phyloP scores from a whole-genome alignment of 352 stramenopile species.

The Globisporangium parvum region DNA sequence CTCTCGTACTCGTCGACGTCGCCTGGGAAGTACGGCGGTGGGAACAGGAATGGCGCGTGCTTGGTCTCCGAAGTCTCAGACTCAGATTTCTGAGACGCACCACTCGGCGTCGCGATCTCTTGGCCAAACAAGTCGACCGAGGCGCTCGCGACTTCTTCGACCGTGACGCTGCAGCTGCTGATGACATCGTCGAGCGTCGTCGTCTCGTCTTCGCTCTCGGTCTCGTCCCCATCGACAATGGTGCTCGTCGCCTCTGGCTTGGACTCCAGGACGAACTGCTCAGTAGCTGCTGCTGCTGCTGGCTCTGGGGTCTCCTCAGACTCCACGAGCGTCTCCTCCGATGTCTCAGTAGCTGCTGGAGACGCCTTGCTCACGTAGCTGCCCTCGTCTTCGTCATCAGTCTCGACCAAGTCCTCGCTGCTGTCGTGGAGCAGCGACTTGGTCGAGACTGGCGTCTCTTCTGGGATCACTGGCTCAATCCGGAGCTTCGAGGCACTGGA shows the following conservation, averaged over 20 bases:
- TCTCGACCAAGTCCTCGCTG: slow-evolving; percentile 1
- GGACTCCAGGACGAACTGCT: not conserved
- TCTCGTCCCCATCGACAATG: slow-evolving; percentile 10
- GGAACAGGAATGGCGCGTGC: slow-evolving; percentile 15
- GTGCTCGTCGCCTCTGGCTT: not conserved
- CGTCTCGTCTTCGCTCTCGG: slow-evolving; percentile 13
- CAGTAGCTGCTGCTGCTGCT: no score
- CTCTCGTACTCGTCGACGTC: slow-evolving; percentile 43
- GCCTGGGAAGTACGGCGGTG: slow-evolving; percentile 27
- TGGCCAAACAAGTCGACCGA: slow-evolving; percentile 10
- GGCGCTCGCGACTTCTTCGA: slow-evolving; percentile 1
- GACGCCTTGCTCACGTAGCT: not conserved
- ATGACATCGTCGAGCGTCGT: not conserved
- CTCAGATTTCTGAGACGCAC: not conserved
- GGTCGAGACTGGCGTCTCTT: slow-evolving; percentile 1
- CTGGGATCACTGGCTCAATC: slow-evolving; percentile 4
- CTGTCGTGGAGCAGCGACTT: not conserved
- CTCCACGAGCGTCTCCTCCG: not conserved
- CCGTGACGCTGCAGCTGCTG: not conserved
- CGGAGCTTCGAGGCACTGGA: not conserved
- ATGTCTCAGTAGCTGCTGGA: not conserved
- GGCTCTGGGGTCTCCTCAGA: not conserved
- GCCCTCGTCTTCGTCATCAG: slow-evolving; percentile 3
- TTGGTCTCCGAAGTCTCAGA: slow-evolving; percentile 1
- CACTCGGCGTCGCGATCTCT: not conserved